Base-by-base conservation (phyloP, 2,329 filamentous ascomycete genomes). In the Xylaria sp. region DNA sequence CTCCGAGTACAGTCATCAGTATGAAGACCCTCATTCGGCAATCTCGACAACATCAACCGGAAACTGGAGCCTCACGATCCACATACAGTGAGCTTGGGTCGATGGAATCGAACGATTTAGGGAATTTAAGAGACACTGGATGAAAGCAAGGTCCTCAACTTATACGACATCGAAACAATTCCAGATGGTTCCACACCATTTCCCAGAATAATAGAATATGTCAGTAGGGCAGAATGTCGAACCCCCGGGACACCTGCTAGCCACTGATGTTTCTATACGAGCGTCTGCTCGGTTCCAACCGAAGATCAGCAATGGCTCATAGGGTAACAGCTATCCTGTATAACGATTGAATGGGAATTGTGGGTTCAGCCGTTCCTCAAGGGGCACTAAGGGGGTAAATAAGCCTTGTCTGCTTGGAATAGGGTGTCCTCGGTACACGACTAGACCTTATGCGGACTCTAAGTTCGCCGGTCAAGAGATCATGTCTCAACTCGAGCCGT, bases 21-120 rank as follows among this genome's bases (percentile, higher is more conserved):
- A 20, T 61, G 6, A 47, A 36, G n/a, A 33, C 42, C 7, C 36
- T 55, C 6, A n/a, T 39, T 39, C 29, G 17, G 44, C 44, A 56
- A 13, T 29, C 53, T 36, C n/a, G 39, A 4, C 42, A 13, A 17
- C 33, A 13, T 7, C 20, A 20, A 7, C 2, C 33, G 4, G 2
- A 22, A 36, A 61, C 44, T 17, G 42, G 39, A 55, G 31, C 20
- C 22, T 44, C 54, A 17, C 39, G 31, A 31, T 54, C 56, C 1
- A 49, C 59, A n/a, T 67, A 67, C 20, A 17, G 20, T n/a, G 60
- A 67, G 27, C 27, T 69, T n/a, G 51, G 44, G 3, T 64, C 56
- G n/a, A 58, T 64, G 20, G 63, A 66, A 20, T 64, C 65, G 27
- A 44, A 51, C 25, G 49, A 59, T 20, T 45, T 33, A n/a, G 45